Evolutionary conservation across 2,329 filamentous ascomycete species (phyloP).

Genomic region (Aspergillus candidus): DNA sequence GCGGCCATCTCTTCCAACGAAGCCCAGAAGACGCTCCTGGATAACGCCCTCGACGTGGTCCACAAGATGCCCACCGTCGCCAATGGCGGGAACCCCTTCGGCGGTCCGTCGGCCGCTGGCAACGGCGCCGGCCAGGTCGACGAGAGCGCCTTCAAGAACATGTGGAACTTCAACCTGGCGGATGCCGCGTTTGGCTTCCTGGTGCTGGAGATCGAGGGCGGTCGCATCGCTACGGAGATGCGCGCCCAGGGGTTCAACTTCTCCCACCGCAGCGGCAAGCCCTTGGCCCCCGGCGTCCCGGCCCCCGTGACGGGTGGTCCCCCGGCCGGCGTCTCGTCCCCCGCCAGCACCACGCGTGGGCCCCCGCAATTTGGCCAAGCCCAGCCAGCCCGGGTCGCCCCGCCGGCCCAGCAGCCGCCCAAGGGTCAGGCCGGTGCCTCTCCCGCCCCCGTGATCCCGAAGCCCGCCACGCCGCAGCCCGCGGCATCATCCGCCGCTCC

Average conservation of each 20-base stretch:
- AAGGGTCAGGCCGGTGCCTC: constrained; percentile 28
- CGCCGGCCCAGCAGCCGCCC: constrained; percentile 23
- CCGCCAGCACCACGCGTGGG: constrained; percentile 32
- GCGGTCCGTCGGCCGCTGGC: constrained; percentile 69
- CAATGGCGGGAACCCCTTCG: constrained; percentile 94
- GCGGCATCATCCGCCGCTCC: constrained; percentile 36
- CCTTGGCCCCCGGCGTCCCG: constrained; percentile 39
- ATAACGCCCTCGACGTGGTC: constrained; percentile 88
- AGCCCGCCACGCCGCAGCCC: constrained; percentile 32
- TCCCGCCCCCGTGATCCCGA: constrained; percentile 39
- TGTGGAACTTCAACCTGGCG: constrained; percentile 99
- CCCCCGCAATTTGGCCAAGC: constrained; percentile 40
- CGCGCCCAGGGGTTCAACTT: constrained; percentile 99
- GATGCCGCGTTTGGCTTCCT: constrained; percentile 97
- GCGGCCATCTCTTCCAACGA: constrained; percentile 90
- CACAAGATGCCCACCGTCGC: constrained; percentile 96
- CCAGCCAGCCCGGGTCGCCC: constrained; percentile 28
- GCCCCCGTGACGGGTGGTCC: constrained; percentile 18
- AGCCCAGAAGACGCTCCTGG: constrained; percentile 83
- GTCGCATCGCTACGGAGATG: constrained; percentile 97
- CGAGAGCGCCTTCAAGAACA: constrained; percentile 99
- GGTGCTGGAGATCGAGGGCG: constrained; percentile 89
- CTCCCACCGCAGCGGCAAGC: constrained; percentile 85
- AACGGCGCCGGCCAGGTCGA: constrained; percentile 79
- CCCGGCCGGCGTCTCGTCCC: constrained; percentile 28